Conservation (phyloP, 2,329 filamentous ascomycete species). For the Emergomyces orientalis region DNA sequence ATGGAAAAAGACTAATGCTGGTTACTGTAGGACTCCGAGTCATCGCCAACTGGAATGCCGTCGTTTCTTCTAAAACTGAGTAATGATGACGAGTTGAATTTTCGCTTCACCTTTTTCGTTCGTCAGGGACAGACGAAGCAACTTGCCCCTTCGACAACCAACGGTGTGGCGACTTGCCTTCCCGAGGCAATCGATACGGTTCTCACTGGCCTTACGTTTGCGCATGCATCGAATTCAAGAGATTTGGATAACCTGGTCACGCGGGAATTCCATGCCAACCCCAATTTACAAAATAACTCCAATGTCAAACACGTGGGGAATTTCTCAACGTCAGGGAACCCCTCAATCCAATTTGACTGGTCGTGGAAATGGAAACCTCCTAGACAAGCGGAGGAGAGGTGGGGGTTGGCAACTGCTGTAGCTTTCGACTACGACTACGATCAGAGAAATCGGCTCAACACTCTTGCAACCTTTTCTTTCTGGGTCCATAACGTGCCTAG, state of each 20-base stretch:
- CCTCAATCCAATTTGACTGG: conserved; percentile 86
- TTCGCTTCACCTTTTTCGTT: conserved; percentile 86
- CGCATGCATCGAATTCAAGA: conserved; percentile 73
- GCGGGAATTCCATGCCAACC: conserved; percentile 90
- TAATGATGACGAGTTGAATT: conserved; percentile 85
- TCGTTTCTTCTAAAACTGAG: conserved; percentile 76
- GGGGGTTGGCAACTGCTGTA: conserved; percentile 94
- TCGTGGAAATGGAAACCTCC: conserved; percentile 95
- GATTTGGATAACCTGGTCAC: conserved; percentile 93
- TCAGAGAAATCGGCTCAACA: conserved; percentile 77
- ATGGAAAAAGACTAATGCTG: conserved; percentile 6
- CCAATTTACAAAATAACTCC: conserved; percentile 92
- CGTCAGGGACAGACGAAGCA: conserved; percentile 43
- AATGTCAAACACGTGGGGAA: conserved; percentile 95
- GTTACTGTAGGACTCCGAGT: conserved; percentile 63
- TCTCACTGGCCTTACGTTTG: conserved; percentile 83
- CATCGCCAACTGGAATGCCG: conserved; percentile 38
- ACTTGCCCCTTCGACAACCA: conserved; percentile 43
- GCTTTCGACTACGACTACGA: conserved; percentile 98
- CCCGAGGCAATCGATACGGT: conserved; percentile 55
- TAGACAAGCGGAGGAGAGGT: conserved; percentile 65
- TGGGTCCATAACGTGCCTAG: conserved; percentile 65
- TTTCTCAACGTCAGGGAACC: conserved; percentile 71
- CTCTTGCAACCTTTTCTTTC: conserved; percentile 85
- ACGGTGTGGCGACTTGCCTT: conserved; percentile 43